These are phyloP conservation scores for Lachancea cidri DNA, from an alignment of 805 yeast species.

Conservation along the genomic window DNA sequence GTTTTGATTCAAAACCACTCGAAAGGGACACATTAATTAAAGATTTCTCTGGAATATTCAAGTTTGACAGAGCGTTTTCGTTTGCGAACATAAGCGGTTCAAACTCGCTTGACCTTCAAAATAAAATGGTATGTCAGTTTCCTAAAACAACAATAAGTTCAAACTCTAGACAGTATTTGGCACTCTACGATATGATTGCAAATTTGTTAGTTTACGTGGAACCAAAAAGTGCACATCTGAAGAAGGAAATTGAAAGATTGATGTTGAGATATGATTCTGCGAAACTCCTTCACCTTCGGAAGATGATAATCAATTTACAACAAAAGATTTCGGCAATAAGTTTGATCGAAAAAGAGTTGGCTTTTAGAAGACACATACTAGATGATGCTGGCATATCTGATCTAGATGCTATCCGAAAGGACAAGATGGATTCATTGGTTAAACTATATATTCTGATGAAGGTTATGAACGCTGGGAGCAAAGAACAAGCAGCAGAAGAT, in stretches of 20 bases:
- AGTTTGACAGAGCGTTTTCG: constrained; percentile 50
- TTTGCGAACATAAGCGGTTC: constrained; percentile 35
- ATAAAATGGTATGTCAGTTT: constrained; percentile 55
- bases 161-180: constrained; percentile 68
- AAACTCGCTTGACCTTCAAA: constrained; percentile 29
- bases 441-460: constrained; percentile 44
- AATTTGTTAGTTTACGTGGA: constrained; percentile 69
- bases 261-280: constrained; percentile 66
- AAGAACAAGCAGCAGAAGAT: constrained; percentile 25
- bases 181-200: constrained; percentile 56
- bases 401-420: constrained; percentile 36
- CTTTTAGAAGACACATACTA: constrained; percentile 44
- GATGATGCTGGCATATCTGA: constrained; percentile 47
- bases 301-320: constrained; percentile 47
- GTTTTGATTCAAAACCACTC: constrained; percentile 48
- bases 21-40: constrained; percentile 52
- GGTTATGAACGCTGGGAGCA: constrained; percentile 36
- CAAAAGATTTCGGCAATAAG: constrained; percentile 39
- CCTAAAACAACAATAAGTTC: constrained; percentile 64
- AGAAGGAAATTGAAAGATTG: constrained; percentile 59
- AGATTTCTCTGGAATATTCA: constrained; percentile 55
- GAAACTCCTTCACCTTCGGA: constrained; percentile 47
- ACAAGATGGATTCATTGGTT: constrained; percentile 34
- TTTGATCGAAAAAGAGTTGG: constrained; percentile 42
- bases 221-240: constrained; percentile 55